A percentile compares a stretch with the other conserved stretches of the same genome.
These are phyloP conservation scores for Gossypium stocksii DNA, from an alignment of 345 rosid species.

Conservation along the genomic window DNA sequence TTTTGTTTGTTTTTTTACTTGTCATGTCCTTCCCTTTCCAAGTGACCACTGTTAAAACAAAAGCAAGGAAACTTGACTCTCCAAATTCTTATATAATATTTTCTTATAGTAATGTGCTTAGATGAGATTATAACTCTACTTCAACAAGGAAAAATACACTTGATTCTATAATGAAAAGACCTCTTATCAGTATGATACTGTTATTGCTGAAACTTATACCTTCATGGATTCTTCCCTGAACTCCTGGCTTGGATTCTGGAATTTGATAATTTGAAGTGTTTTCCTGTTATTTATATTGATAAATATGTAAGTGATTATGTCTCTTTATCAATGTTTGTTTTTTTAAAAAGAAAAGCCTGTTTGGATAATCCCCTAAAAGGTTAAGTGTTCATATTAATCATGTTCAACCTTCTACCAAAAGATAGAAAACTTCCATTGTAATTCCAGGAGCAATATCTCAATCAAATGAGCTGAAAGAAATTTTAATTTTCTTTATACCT, in stretches of 20 bases:
- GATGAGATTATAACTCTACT: neutral
- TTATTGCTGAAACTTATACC: constrained; percentile 7
- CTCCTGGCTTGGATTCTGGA: neutral
- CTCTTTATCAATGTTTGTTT: neutral
- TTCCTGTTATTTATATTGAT: neutral
- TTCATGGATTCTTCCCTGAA: neutral
- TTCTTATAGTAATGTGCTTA: neutral
- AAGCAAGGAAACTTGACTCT: neutral
- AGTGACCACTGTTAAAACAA: neutral
- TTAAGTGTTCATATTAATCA: neutral
- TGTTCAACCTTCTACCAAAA: neutral
- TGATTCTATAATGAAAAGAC: neutral
- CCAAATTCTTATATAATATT: neutral
- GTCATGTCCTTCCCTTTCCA: neutral
- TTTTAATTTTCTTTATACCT: neutral
- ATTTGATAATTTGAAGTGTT: neutral
- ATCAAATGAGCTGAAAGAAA: neutral
- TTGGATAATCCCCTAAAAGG: neutral
- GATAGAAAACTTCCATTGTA: neutral
- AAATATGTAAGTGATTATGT: neutral
- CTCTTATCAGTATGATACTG: neutral
- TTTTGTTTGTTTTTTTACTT: neutral
- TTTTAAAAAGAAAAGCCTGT: neutral
- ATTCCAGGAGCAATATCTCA: neutral
- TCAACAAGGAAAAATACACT: neutral